A percentile compares a stretch with the other conserved stretches of the same genome.
phyloP scores from a whole-genome alignment of 345 rosid species.

The Melastoma malabathricum region DNA sequence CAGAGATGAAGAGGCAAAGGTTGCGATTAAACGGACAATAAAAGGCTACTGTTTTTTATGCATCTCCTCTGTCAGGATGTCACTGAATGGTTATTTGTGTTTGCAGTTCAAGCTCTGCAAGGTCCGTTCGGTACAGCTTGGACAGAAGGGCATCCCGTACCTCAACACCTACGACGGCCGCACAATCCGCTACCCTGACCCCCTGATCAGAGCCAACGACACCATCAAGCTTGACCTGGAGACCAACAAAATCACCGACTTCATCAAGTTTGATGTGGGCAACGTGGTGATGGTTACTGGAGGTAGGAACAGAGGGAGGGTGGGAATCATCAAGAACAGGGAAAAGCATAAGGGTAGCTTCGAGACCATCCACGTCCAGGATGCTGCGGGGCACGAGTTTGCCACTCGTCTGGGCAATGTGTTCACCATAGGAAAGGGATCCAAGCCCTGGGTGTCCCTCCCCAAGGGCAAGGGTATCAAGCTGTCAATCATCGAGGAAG shows the following conservation, averaged over 20 bases:
- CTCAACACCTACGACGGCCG: conserved; percentile 17
- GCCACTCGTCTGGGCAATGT: conserved; percentile 16
- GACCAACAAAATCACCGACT: conserved; percentile 10
- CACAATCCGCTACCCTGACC: conserved; percentile 5
- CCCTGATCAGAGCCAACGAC: conserved; percentile 12
- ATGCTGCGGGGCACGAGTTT: conserved; percentile 13
- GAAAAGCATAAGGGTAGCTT: conserved; percentile 8
- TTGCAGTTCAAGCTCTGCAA: conserved; percentile 14
- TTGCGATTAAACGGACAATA: background rate
- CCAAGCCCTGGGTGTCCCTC: conserved; percentile 14
- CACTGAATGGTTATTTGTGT: background rate
- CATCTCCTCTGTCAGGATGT: too few species aligned
- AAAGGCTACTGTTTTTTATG: too few species aligned
- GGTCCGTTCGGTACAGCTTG: conserved; percentile 9
- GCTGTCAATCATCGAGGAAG: conserved; percentile 14
- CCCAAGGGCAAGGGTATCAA: conserved; percentile 10
- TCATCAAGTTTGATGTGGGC: conserved; percentile 17
- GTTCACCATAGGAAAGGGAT: conserved; percentile 12
- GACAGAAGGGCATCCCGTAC: conserved; percentile 15
- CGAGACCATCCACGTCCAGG: conserved; percentile 6
- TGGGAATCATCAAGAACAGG: conserved; percentile 17
- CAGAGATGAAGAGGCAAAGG: conserved; percentile 16
- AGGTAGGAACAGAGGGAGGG: conserved; percentile 17
- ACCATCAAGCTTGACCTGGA: conserved; percentile 14
- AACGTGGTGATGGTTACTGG: conserved; percentile 16